Conservation (phyloP, 129 eudicot genomes). For the Cynara cardunculus region DNA sequence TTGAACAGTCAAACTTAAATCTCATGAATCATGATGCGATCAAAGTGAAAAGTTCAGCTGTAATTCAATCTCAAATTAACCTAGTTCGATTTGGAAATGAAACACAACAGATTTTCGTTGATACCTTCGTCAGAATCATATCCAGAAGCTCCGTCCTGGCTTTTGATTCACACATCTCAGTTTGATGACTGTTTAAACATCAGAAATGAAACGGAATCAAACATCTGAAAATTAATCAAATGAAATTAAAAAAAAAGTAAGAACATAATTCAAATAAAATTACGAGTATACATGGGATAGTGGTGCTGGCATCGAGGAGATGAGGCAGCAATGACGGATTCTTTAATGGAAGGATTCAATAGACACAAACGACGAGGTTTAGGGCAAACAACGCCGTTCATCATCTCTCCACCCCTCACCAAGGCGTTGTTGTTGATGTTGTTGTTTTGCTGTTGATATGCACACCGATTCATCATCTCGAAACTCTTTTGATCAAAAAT, state of each 20-base stretch:
- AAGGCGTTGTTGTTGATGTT: slow-evolving; percentile 18
- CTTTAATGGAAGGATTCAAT: slow-evolving; percentile 23
- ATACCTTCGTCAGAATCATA: slow-evolving; percentile 52
- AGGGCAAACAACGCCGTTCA: slow-evolving; percentile 49
- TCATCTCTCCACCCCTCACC: slow-evolving; percentile 21
- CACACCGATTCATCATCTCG: slow-evolving; percentile 34
- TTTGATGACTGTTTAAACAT: slow-evolving; percentile 27
- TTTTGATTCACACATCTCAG: slow-evolving; percentile 34
- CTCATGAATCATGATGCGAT: neutral
- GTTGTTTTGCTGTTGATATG: slow-evolving; percentile 34
- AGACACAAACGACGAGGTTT: slow-evolving; percentile 44
- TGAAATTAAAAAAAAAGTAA: neutral
- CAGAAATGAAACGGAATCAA: neutral
- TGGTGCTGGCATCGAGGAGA: slow-evolving; percentile 24
- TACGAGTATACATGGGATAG: neutral
- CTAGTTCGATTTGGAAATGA: neutral
- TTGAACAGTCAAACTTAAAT: neutral
- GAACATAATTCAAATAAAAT: neutral
- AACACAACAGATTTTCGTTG: neutral
- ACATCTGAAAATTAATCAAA: neutral
- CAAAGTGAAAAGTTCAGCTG: neutral
- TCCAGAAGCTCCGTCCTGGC: slow-evolving; percentile 61
- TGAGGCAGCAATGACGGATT: slow-evolving; percentile 13
- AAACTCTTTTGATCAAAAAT: neutral
- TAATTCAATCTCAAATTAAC: neutral